Evolutionary conservation across 768 basidiomycete species (phyloP).

Genomic region (Panaeolus papilionaceus): DNA sequence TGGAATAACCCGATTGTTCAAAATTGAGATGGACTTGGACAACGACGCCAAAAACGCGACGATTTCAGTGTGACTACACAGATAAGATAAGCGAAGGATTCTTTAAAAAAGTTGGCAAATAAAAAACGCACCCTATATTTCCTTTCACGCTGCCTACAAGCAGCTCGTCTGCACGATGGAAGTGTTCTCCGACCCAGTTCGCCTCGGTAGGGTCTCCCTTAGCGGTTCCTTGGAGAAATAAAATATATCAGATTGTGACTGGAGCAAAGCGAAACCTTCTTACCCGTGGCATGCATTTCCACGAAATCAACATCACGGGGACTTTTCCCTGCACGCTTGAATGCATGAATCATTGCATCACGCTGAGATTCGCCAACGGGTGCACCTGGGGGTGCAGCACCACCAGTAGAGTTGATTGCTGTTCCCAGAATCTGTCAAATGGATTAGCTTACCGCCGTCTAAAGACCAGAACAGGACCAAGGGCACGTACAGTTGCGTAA

Average conservation of each 20-base stretch:
- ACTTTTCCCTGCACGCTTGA: constrained; percentile 32
- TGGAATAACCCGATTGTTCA: constrained; percentile 41
- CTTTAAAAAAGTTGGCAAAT: not conserved
- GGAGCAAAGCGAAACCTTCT: not conserved
- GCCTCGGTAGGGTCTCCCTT: constrained; percentile 57
- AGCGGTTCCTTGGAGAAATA: constrained; percentile 37
- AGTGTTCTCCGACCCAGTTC: constrained; percentile 50
- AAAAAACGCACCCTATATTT: constrained; percentile 46
- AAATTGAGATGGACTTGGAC: constrained; percentile 47
- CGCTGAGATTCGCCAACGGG: constrained; percentile 45
- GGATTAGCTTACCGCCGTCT: constrained; percentile 14
- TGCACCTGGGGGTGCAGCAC: constrained; percentile 41
- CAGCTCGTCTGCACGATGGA: constrained; percentile 38
- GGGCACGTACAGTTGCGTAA: constrained; percentile 42
- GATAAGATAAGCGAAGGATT: constrained; percentile 11
- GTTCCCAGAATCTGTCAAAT: constrained; percentile 44
- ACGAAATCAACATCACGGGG: constrained; percentile 53
- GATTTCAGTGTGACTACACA: constrained; percentile 44
- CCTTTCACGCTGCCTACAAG: constrained; percentile 52
- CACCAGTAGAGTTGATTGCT: constrained; percentile 43
- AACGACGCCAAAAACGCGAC: constrained; percentile 51
- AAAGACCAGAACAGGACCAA: not conserved
- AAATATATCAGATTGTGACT: not conserved
- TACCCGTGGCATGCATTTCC: constrained; percentile 58
- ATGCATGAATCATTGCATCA: constrained; percentile 45